Evolutionary conservation across 768 basidiomycete genomes (phyloP), one percentile per base, ranked within the genome.

Genomic region (Mycena vitilis): DNA sequence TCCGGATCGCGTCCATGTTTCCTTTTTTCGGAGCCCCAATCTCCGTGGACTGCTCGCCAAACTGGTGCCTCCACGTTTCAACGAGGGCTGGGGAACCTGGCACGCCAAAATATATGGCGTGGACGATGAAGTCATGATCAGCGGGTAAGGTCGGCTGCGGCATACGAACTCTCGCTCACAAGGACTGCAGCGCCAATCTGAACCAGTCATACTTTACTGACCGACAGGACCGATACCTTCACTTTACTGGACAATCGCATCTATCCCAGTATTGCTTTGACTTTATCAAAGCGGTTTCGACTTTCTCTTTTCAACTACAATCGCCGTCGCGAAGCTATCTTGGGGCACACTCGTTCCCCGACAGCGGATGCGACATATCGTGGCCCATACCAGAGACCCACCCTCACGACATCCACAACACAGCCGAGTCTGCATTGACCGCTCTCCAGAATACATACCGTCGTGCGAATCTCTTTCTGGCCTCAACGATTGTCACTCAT

Each of bases 81-180:
- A 99, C 73, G 98, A 99, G 81, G 98, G 96, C 2, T 99, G 96
- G 94, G 97, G 96, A 0, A 95, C 96, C 2, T 98, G 96, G 96
- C 98, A 99, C 77, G 92, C 95, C 5, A 99, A 99, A 79, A 87
- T 96, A 63, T 99, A 99, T 75, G 95, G 95, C 22, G 91, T 87
- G 0, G 98, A 99, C 76, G 91, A 98, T 75, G 90, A 96, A 60
- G 86, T 99, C 49, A 89, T 99, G 78, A 89, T 99, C 68, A 95
- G 90, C 73, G 98, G 98, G 97, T 97, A 65, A 57, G 84, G 23
- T 57, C 18, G 23, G 60, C 52, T 63, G 25, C 65, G 5, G 36
- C 37, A 5, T 22, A 45, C 58, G 16, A 42, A 20, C 45, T 60
- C 60, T 54, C 40, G 4, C 55, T 34, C 11, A 70, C 53, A 38